These are phyloP conservation scores for Daldinia bambusicola DNA, from an alignment of 495 filamentous ascomycete genomes.

Conservation along the genomic window DNA sequence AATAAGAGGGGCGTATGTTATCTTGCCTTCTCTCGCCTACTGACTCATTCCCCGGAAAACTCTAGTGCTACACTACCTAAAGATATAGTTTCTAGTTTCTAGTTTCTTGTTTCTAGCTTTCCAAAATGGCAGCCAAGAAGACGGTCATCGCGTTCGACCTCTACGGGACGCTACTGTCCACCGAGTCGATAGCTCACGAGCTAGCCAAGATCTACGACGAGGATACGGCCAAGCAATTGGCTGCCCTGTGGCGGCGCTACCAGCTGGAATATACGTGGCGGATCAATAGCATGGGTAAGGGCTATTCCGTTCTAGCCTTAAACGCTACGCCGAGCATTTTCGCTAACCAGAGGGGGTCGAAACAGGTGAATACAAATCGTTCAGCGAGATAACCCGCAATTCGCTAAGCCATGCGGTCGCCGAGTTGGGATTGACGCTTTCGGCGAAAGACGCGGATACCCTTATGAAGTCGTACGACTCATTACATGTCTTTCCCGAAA, in stretches of 20 bases:
- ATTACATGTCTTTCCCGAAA: conserved; percentile 76
- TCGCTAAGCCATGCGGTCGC: conserved; percentile 71
- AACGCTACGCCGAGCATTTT: background rate
- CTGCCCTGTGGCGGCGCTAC: conserved; percentile 62
- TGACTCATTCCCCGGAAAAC: conserved; percentile 24
- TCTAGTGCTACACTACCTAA: too few relatives aligned
- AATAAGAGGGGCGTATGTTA: background rate
- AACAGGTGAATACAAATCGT: conserved; percentile 69
- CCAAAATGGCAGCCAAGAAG: conserved; percentile 46
- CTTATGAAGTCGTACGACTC: conserved; percentile 75
- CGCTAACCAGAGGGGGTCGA: conserved; percentile 19
- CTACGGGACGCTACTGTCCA: conserved; percentile 79
- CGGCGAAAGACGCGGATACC: conserved; percentile 51
- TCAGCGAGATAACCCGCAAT: conserved; percentile 70
- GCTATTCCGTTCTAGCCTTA: background rate
- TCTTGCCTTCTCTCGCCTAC: background rate
- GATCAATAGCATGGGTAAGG: conserved; percentile 78
- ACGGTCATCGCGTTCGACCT: conserved; percentile 77
- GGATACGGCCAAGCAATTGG: conserved; percentile 65
- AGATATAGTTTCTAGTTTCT: too few relatives aligned
- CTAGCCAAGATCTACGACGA: conserved; percentile 62
- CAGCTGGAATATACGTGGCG: conserved; percentile 89
- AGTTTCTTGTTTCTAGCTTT: too few relatives aligned
- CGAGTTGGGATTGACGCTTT: conserved; percentile 61
- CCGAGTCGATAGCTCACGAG: conserved; percentile 69